These are phyloP conservation scores for Syzygium aromaticum DNA, from an alignment of 345 rosid species.

Conservation along the genomic window DNA sequence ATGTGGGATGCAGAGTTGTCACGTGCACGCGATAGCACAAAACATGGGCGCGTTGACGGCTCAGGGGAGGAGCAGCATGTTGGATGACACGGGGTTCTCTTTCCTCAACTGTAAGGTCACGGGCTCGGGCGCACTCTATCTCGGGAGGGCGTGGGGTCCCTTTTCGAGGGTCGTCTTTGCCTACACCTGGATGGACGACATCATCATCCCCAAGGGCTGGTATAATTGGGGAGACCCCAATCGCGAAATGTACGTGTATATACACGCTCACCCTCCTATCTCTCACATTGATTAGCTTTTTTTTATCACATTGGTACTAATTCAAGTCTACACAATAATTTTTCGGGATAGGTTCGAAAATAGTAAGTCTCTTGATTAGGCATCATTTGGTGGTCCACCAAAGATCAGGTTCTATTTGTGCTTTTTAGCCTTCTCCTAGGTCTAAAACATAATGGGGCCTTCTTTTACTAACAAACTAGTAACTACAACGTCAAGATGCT, in stretches of 20 bases:
- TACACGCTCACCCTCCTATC: not conserved
- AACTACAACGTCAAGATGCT: not conserved
- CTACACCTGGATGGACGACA: conserved; percentile 89
- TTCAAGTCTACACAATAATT: not conserved
- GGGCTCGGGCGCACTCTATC: conserved; percentile 87
- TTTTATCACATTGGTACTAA: not conserved
- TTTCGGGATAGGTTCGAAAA: not conserved
- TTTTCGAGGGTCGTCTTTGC: conserved; percentile 96
- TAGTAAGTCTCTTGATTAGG: not conserved
- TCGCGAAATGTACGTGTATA: conserved; percentile 58
- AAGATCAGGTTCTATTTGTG: not conserved
- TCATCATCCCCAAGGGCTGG: conserved; percentile 95
- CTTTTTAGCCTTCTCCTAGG: not conserved
- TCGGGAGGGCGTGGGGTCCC: conserved; percentile 98
- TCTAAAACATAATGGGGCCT: not conserved
- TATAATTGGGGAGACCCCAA: conserved; percentile 92
- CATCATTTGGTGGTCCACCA: not conserved
- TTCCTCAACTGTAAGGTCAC: conserved; percentile 92
- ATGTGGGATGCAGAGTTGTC: conserved; percentile 48
- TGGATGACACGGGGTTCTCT: conserved; percentile 98
- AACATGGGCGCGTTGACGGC: conserved; percentile 69
- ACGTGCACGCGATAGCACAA: conserved; percentile 80
- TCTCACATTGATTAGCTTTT: not conserved
- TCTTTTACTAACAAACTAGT: not conserved
- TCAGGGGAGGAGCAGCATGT: conserved; percentile 58